These are phyloP conservation scores for Picochlorum sp. DNA, from an alignment of 139 green algal species.

Conservation along the genomic window DNA sequence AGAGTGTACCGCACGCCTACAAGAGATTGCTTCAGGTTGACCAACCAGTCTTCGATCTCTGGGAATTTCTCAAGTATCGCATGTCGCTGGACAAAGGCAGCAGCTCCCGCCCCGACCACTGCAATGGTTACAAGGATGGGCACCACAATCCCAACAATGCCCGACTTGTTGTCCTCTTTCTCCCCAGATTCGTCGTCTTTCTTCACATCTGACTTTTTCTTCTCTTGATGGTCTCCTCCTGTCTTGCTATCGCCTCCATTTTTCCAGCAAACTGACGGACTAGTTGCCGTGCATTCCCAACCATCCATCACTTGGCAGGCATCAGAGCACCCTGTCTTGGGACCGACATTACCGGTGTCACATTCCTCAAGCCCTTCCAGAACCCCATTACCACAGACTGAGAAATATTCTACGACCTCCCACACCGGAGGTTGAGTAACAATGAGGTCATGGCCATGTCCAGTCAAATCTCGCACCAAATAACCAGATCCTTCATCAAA, in stretches of 20 bases:
- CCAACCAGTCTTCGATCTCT: background rate
- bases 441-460: slow-evolving; percentile 60
- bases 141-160: background rate
- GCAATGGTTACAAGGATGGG: background rate
- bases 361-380: slow-evolving; percentile 77
- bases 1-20: background rate
- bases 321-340: slow-evolving; percentile 64
- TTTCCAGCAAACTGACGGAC: slow-evolving; percentile 26
- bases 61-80: slow-evolving; percentile 3
- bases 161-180: background rate
- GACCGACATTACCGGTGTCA: slow-evolving; percentile 56
- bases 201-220: background rate
- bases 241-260: background rate
- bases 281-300: slow-evolving; percentile 29
- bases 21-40: background rate
- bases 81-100: background rate
- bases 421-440: slow-evolving; percentile 48
- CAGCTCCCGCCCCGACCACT: background rate
- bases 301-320: slow-evolving; percentile 45
- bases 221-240: background rate
- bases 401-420: slow-evolving; percentile 64
- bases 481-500: slow-evolving; percentile 75
- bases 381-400: slow-evolving; percentile 68
- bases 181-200: background rate
- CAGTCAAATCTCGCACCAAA: slow-evolving; percentile 60